phyloP scores from a whole-genome alignment of 2,329 filamentous ascomycete genomes.

The Microcyclosporella mali region DNA sequence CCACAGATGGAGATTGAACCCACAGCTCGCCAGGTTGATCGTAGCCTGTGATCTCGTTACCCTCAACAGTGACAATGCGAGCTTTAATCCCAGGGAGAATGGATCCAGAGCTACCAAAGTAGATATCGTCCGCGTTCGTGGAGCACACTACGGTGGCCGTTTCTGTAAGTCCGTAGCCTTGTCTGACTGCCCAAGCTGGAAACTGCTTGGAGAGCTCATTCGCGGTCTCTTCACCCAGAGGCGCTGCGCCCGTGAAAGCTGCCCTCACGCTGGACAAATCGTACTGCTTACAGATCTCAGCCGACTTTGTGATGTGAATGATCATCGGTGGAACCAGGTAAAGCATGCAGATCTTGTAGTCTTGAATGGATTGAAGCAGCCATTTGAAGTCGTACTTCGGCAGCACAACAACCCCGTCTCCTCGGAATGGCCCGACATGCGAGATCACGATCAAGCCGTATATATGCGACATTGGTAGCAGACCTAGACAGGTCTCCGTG shows the following conservation, averaged over 20 bases:
- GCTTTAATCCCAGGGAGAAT: slow-evolving; percentile 60
- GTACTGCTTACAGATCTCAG: slow-evolving; percentile 56
- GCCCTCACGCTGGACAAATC: slow-evolving; percentile 62
- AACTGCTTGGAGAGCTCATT: slow-evolving; percentile 56
- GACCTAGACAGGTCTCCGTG: slow-evolving; percentile 54
- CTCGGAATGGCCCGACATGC: slow-evolving; percentile 60
- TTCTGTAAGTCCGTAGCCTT: slow-evolving; percentile 70
- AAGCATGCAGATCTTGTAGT: slow-evolving; percentile 61
- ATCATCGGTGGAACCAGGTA: slow-evolving; percentile 76
- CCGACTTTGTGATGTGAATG: slow-evolving; percentile 65
- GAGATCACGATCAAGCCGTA: slow-evolving; percentile 69
- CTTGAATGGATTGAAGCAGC: slow-evolving; percentile 59
- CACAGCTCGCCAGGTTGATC: slow-evolving; percentile 75
- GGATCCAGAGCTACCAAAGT: slow-evolving; percentile 65
- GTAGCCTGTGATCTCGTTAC: slow-evolving; percentile 62
- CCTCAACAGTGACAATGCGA: slow-evolving; percentile 62
- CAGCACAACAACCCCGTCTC: slow-evolving; percentile 67
- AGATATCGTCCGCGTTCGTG: slow-evolving; percentile 57
- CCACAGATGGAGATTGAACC: slow-evolving; percentile 68
- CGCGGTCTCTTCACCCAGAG: slow-evolving; percentile 66
- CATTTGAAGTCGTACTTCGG: slow-evolving; percentile 68
- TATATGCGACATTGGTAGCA: slow-evolving; percentile 78
- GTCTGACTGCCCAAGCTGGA: slow-evolving; percentile 57
- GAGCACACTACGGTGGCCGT: slow-evolving; percentile 63
- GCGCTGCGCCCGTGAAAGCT: slow-evolving; percentile 71